Conservation (phyloP, 129 eudicot genomes). For the Flaveria robusta region DNA sequence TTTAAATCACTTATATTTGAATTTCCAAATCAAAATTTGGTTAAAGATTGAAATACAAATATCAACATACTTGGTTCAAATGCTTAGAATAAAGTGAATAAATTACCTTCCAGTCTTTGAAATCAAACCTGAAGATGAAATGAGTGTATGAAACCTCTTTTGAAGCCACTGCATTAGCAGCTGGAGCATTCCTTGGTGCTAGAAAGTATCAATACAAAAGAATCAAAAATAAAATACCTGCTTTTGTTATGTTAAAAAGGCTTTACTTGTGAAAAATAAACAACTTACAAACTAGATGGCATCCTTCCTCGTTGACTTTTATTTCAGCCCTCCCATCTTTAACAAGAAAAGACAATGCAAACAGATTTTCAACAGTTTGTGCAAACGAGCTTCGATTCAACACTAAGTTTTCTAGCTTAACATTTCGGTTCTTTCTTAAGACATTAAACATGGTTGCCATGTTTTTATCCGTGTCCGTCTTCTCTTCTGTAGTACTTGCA, state of each 20-base stretch:
- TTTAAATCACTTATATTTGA: neutral
- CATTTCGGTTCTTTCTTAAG: constrained; percentile 62
- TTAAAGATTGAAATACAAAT: neutral
- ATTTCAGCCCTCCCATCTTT: constrained; percentile 95
- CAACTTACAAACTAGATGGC: constrained; percentile 77
- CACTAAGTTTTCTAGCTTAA: constrained; percentile 68
- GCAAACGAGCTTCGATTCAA: constrained; percentile 77
- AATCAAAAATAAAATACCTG: neutral
- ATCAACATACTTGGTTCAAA: neutral
- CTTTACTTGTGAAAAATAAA: neutral
- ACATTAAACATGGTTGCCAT: constrained; percentile 87
- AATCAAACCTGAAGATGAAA: constrained; percentile 86
- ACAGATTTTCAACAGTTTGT: constrained; percentile 87
- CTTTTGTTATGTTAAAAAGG: neutral
- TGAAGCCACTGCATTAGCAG: constrained; percentile 72
- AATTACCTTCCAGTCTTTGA: constrained; percentile 89
- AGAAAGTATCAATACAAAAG: constrained; percentile 23
- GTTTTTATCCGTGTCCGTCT: constrained; percentile 87
- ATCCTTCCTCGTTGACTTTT: constrained; percentile 61
- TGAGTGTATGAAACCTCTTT: constrained; percentile 75
- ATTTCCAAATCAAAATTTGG: neutral
- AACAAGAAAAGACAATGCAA: constrained; percentile 82
- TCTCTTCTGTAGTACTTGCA: constrained; percentile 49
- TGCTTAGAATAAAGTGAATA: neutral
- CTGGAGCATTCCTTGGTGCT: constrained; percentile 97